Base-by-base conservation (phyloP, 257 asterid species). In the Rehmannia glutinosa region DNA sequence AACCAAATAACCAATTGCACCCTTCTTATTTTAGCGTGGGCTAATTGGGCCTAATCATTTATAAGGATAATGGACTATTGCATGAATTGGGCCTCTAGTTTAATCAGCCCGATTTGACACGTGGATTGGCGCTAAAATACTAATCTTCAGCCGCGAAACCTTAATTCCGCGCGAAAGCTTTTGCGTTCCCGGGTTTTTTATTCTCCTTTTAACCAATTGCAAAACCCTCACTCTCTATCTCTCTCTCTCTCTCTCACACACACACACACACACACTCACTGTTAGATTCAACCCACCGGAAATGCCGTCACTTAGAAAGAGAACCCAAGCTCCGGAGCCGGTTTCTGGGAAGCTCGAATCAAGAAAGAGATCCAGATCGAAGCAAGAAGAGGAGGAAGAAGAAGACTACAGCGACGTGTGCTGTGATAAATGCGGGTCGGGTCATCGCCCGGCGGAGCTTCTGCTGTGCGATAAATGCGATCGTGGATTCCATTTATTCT, bases 351-450 rank as follows among this genome's bases (percentile, higher is more conserved):
- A 52, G 52, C 17, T 71, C 61, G 67, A 39, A 11, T 68, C 82
- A 27, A 68, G 46, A 11, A 80, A 73, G 10, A 50, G 70, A 54
- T 42, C 81, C 70, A 69, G 47, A 73, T 71, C 81, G 20, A 55
- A 45, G 69, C 13, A 1, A 9, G 76, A 55, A 41, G 73, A 54
- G 2, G 76, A 57, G 8, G 77, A 66, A 5, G 79, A 78, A 1
- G 89, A 55, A 6, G 62, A 70, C 19, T 80, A 79, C 74, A 49
- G 69, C 57, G 86, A 89, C 2, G 64, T 71, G 20, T 67, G 68
- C 36, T 93, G 99, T 30, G 86, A 82, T 80, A 73, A 81, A 79
- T 93, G 99, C 52, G 86, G 95, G 80, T 90, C 91, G 60, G 97
- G 91, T 8, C 77, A 83, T 11, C 58, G 66, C 33, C 88, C 82